These are phyloP conservation scores for Inga laurina DNA, from an alignment of 306 rosid genomes.

Conservation along the genomic window DNA sequence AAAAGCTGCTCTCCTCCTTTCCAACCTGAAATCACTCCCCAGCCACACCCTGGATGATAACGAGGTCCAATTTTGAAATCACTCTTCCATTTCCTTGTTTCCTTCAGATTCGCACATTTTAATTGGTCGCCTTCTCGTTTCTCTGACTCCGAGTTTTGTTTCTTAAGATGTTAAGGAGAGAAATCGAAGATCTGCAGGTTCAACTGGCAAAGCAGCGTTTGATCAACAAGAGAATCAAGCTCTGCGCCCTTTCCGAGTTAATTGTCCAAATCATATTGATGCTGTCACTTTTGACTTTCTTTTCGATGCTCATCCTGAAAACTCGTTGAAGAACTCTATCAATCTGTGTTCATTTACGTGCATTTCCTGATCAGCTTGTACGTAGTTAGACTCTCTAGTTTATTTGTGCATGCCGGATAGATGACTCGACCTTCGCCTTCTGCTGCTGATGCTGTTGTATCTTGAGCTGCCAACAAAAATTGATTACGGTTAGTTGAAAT, in stretches of 20 bases:
- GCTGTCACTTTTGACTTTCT: constrained; percentile 40
- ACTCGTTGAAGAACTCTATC: constrained; percentile 11
- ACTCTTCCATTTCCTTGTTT: neutral
- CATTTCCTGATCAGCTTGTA: neutral
- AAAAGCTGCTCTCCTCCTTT: constrained; percentile 59
- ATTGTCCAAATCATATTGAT: constrained; percentile 45
- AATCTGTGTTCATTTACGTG: neutral
- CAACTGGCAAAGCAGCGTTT: constrained; percentile 46
- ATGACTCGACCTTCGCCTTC: neutral
- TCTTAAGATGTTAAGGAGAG: constrained; percentile 42
- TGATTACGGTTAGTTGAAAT: neutral
- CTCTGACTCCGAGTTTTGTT: constrained; percentile 16
- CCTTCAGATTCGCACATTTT: neutral
- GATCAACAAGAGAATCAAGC: constrained; percentile 53
- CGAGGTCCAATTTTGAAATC: constrained; percentile 12
- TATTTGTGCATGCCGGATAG: neutral
- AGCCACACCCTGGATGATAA: constrained; percentile 20
- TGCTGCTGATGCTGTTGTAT: neutral
- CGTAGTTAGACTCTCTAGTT: neutral
- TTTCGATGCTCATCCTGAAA: constrained; percentile 33
- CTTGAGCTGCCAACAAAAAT: neutral
- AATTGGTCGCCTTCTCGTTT: neutral
- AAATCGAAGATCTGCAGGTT: constrained; percentile 51
- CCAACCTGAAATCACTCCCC: constrained; percentile 40
- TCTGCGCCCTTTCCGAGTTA: constrained; percentile 45